Conservation (phyloP, 768 basidiomycete genomes). For the Boletus sp. region DNA sequence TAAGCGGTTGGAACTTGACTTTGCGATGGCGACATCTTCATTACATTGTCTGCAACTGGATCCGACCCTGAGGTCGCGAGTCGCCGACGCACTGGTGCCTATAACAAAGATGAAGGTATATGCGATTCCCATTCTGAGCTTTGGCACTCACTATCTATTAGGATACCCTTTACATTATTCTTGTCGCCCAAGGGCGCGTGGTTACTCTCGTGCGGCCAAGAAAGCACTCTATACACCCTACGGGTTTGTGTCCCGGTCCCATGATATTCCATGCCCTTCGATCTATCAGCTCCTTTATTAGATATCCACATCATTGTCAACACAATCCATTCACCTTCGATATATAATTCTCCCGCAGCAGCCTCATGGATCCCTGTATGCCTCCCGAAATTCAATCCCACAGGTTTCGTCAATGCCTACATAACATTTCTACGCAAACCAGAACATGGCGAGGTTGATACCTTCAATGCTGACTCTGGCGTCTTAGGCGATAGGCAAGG, state of each 20-base stretch:
- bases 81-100: conserved; percentile 81
- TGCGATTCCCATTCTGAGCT: neutral
- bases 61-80: conserved; percentile 59
- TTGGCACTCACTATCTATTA: conserved; percentile 27
- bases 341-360: conserved; percentile 70
- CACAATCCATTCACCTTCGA: conserved; percentile 80
- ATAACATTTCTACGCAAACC: conserved; percentile 62
- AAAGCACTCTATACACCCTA: conserved; percentile 94
- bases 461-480: neutral
- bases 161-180: conserved; percentile 89
- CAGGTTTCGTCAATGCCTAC: conserved; percentile 90
- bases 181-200: conserved; percentile 75
- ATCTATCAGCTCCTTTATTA: neutral
- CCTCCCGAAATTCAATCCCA: conserved; percentile 88
- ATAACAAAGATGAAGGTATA: conserved; percentile 73
- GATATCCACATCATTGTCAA: conserved; percentile 94
- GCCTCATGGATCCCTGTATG: conserved; percentile 96
- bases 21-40: conserved; percentile 78
- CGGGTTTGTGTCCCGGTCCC: conserved; percentile 48
- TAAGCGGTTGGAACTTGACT: conserved; percentile 66
- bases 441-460: conserved; percentile 16
- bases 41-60: conserved; percentile 80
- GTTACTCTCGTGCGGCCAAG: conserved; percentile 86
- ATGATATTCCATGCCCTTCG: neutral
- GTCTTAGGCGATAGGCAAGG: conserved; percentile 1